A percentile compares a stretch with the other conserved stretches of the same genome.
Evolutionary conservation across 306 rosid genomes (phyloP).

Genomic region (Abrus precatorius): DNA sequence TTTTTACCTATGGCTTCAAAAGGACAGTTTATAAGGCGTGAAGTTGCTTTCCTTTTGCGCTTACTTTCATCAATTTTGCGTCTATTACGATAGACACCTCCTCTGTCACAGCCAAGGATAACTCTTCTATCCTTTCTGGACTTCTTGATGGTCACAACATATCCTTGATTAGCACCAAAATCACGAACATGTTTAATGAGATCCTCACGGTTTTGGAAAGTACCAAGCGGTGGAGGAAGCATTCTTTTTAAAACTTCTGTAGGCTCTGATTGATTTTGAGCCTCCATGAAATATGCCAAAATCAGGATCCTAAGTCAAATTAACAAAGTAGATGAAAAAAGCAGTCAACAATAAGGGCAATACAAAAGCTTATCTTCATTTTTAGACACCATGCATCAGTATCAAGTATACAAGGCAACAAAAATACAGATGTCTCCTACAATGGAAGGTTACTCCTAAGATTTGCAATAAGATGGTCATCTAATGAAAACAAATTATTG

Average conservation of each 20-base stretch:
- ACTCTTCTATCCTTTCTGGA: constrained; percentile 85
- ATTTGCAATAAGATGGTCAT: neutral
- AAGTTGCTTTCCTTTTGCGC: constrained; percentile 77
- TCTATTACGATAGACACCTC: constrained; percentile 83
- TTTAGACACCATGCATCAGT: constrained; percentile 11
- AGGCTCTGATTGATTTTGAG: constrained; percentile 52
- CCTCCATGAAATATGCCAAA: constrained; percentile 51
- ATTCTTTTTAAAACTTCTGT: constrained; percentile 49
- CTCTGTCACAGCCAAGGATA: constrained; percentile 87
- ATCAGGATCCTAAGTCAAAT: constrained; percentile 45
- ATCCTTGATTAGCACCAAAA: constrained; percentile 81
- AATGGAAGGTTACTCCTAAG: neutral
- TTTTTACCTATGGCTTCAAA: constrained; percentile 82
- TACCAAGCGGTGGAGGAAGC: constrained; percentile 69
- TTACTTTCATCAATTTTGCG: constrained; percentile 80
- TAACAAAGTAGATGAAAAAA: constrained; percentile 14
- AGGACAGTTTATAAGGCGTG: constrained; percentile 84
- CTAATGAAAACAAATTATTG: neutral
- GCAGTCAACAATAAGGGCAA: constrained; percentile 10
- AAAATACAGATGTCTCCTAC: neutral
- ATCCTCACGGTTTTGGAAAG: constrained; percentile 77
- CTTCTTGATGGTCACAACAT: constrained; percentile 85
- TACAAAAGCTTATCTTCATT: neutral
- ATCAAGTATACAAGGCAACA: constrained; percentile 23
- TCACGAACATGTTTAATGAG: constrained; percentile 76